Base-by-base conservation (phyloP, 805 yeast genomes). In the Groenewaldozyma salmanticensis region DNA sequence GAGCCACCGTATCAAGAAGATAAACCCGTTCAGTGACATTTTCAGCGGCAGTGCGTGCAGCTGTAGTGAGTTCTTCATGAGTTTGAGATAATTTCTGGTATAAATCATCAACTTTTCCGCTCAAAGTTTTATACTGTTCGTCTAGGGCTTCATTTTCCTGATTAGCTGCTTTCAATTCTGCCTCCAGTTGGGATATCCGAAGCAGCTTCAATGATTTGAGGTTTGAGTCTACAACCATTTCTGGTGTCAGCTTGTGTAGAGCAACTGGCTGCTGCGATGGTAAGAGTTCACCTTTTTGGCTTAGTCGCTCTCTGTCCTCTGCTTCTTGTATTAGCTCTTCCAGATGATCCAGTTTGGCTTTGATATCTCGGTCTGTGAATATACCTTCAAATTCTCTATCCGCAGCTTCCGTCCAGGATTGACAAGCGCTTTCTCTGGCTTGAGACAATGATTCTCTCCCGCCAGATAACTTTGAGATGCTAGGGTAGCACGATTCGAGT, bases 401-500 rank as follows among this genome's bases (percentile, higher is more conserved):
- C 4, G 62, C 54, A n/a, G 70, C 64, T 21, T 62, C 59, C 32
- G 63, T 64, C 75, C 79, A 76, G 47, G 70, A 74, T 32, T 65
- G 62, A 15, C 67, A 61, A 9, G 77, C 70, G 49, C 76, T 82
- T 17, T 62, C 59, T 37, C 75, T 62, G 5, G 79, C 78, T 20
- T 67, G 65, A 17, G 65, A 64, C 7, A 77, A 56, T 3, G 68
- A 54, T 19, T 60, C 60, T 3, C 61, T 56, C 2, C 79, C 80
- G 19, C 64, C 67, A n/a, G 60, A 62, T 13, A 68, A 58, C n/a
- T 53, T 42, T 2, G 78, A 66, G 33, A 75, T 65, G 4, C 60
- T 57, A 2, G 83, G 83, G 52, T 72, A 78, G 52, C 82, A 77
- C 17, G 68, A 52, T 38, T 64, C 58, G 19, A 77, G 54, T 45